Evolutionary conservation across 352 stramenopile species (phyloP).

Genomic region (Phytophthora lateralis): DNA sequence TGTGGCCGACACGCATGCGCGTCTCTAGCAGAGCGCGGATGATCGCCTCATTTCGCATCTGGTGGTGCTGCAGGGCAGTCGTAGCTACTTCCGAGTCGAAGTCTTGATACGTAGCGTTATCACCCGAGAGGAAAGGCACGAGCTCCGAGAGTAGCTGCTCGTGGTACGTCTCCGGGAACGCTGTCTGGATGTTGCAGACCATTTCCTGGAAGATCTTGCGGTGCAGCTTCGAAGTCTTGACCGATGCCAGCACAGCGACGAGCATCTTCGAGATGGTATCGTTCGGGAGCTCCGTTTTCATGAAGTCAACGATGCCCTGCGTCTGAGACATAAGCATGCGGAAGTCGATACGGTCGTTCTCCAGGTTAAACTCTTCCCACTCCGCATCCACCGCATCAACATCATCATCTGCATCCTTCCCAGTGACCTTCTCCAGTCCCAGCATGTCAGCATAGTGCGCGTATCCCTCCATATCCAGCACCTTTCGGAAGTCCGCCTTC

Average conservation of each 20-base stretch:
- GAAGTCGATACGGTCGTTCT: conserved; percentile 89
- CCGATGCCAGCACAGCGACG: conserved; percentile 80
- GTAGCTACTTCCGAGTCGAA: conserved; percentile 72
- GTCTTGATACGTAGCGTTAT: conserved; percentile 74
- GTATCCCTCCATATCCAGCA: conserved; percentile 80
- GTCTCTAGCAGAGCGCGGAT: conserved; percentile 78
- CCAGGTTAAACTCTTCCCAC: conserved; percentile 86
- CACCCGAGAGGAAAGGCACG: conserved; percentile 82
- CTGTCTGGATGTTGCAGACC: conserved; percentile 85
- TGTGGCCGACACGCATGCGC: conserved; percentile 84
- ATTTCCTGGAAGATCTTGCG: conserved; percentile 91
- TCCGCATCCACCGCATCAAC: conserved; percentile 70
- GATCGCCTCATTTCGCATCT: conserved; percentile 82
- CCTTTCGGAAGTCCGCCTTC: conserved; percentile 81
- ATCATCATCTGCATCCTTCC: conserved; percentile 28
- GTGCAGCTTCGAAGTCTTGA: conserved; percentile 87
- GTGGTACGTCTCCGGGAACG: conserved; percentile 70
- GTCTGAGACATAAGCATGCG: conserved; percentile 76
- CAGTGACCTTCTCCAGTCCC: conserved; percentile 51
- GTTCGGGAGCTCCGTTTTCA: conserved; percentile 66
- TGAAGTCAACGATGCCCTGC: conserved; percentile 61
- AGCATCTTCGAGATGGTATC: conserved; percentile 88
- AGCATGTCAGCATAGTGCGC: conserved; percentile 78
- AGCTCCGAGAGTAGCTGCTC: conserved; percentile 64
- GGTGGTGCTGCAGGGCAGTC: conserved; percentile 74